These are phyloP conservation scores for Trametes sp. DNA, from an alignment of 1,284 basidiomycete species.

Conservation along the genomic window DNA sequence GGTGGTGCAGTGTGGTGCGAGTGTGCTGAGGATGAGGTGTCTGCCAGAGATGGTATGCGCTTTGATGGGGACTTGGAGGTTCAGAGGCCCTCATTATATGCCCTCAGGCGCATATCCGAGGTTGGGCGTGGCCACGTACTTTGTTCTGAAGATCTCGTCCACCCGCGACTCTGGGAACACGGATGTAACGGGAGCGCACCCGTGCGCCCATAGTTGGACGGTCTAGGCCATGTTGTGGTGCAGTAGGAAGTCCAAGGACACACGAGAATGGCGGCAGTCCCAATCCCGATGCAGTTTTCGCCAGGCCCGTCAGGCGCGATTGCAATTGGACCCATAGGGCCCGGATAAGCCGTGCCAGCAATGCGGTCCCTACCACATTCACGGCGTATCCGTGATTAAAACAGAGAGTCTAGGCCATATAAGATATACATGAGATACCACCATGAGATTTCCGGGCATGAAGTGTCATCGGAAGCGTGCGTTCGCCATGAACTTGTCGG, in stretches of 20 bases:
- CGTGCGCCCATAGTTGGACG: not conserved
- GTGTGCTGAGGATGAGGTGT: slow-evolving; percentile 3
- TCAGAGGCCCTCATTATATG: slow-evolving; percentile 17
- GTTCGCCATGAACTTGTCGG: too few relatives aligned
- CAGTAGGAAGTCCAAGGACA: not conserved
- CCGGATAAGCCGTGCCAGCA: too few relatives aligned
- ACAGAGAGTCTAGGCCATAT: too few relatives aligned
- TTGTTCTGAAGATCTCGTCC: not conserved
- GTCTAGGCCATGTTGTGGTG: not conserved
- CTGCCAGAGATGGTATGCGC: not conserved
- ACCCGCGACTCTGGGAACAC: not conserved
- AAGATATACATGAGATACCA: too few relatives aligned
- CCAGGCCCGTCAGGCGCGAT: not conserved
- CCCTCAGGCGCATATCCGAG: slow-evolving; percentile 1
- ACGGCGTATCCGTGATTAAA: too few relatives aligned
- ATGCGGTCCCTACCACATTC: too few relatives aligned
- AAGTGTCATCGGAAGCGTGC: too few relatives aligned
- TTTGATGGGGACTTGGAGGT: slow-evolving; percentile 10
- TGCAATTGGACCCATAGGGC: not conserved
- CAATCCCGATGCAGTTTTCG: not conserved
- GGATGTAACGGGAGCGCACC: not conserved
- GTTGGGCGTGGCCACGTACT: not conserved
- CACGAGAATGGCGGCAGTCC: not conserved
- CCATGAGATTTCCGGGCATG: too few relatives aligned
- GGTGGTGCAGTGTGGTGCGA: not conserved